Conservation (phyloP, 805 yeast genomes). For the Lipomyces yamanashiensis region DNA sequence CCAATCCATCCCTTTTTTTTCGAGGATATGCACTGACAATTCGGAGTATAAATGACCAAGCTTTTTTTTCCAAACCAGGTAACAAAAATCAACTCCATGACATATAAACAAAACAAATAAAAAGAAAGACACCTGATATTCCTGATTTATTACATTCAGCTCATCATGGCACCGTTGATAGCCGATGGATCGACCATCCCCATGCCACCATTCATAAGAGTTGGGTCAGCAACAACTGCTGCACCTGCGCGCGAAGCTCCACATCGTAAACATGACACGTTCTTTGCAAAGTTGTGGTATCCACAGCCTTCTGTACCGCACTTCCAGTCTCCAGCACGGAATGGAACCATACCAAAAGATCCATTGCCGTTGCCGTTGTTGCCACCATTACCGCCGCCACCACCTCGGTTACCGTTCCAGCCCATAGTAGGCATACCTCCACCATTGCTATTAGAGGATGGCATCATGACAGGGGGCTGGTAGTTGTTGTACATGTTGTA, state of each 20-base stretch:
- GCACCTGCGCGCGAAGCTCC: constrained; percentile 65
- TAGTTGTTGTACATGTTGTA: constrained; percentile 41
- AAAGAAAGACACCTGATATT: constrained; percentile 1
- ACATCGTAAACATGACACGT: constrained; percentile 83
- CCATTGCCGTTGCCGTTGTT: constrained; percentile 39
- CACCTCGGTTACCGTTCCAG: constrained; percentile 38
- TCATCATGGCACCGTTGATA: constrained; percentile 29
- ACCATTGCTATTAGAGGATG: constrained; percentile 27
- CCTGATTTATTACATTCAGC: constrained; percentile 4
- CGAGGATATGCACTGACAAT: constrained; percentile 15
- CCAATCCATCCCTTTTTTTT: constrained; percentile 17
- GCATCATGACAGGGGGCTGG: constrained; percentile 34
- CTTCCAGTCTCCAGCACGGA: constrained; percentile 97
- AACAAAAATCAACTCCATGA: constrained; percentile 6
- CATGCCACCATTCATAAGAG: constrained; percentile 35
- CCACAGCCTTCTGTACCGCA: constrained; percentile 77
- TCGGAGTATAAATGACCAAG: constrained; percentile 14
- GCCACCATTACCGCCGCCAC: constrained; percentile 26
- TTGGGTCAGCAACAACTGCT: constrained; percentile 40
- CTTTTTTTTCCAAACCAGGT: constrained; percentile 13
- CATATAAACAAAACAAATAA: constrained; percentile 6
- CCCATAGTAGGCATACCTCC: constrained; percentile 34
- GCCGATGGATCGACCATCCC: constrained; percentile 30
- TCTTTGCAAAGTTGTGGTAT: constrained; percentile 92
- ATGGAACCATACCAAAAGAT: constrained; percentile 67